phyloP scores from a whole-genome alignment of 345 rosid species.

The Firmiana major region DNA sequence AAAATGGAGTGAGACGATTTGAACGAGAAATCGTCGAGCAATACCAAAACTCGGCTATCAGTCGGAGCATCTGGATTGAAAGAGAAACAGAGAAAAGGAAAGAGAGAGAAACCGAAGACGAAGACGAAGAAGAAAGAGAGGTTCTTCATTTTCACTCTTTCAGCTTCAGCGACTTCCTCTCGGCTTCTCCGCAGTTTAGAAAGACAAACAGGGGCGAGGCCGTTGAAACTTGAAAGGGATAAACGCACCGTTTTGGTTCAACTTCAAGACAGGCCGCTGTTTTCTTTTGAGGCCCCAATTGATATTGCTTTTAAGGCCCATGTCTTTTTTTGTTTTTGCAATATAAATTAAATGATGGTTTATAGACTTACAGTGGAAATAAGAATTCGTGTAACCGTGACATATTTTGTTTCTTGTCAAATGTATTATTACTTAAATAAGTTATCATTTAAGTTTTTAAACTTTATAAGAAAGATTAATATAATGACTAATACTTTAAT shows the following conservation, averaged over 20 bases:
- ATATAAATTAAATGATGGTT: too few relatives aligned
- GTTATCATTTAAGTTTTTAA: too few relatives aligned
- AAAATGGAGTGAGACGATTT: slow-evolving; percentile 63
- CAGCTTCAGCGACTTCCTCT: neutral
- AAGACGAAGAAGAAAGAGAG: slow-evolving; percentile 24
- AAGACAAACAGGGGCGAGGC: neutral
- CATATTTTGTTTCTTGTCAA: too few relatives aligned
- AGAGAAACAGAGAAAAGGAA: slow-evolving; percentile 40
- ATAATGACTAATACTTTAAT: too few relatives aligned
- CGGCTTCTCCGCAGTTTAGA: neutral
- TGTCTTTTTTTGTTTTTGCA: too few relatives aligned
- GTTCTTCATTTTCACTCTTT: slow-evolving; percentile 18
- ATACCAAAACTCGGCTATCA: slow-evolving; percentile 49
- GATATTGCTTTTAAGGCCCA: neutral
- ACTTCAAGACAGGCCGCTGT: neutral
- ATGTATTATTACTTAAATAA: too few relatives aligned
- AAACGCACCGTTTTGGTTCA: neutral
- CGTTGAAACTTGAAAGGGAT: neutral
- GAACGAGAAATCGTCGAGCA: slow-evolving; percentile 58
- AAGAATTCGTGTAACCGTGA: too few relatives aligned
- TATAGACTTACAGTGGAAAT: too few relatives aligned
- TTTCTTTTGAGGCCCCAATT: too few relatives aligned
- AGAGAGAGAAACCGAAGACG: slow-evolving; percentile 26
- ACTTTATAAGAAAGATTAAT: too few relatives aligned
- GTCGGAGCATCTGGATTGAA: slow-evolving; percentile 55